Evolutionary conservation across 495 filamentous ascomycete species (phyloP).

Genomic region (Astrocystis sublimbata): DNA sequence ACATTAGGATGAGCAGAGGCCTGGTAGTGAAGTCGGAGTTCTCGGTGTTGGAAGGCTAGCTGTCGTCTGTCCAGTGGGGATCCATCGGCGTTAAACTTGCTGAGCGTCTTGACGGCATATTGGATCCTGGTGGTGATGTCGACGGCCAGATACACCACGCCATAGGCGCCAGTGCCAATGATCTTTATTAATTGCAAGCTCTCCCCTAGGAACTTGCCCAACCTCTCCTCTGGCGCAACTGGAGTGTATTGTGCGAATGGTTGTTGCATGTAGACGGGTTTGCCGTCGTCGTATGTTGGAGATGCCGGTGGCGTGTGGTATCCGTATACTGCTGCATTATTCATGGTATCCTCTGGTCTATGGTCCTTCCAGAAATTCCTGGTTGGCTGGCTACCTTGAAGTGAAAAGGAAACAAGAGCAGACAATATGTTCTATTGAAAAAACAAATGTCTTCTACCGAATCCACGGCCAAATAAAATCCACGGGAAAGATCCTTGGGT

Average conservation of each 20-base stretch:
- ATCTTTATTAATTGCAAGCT: slow-evolving; percentile 81
- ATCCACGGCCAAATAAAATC: slow-evolving; percentile 24
- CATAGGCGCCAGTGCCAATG: slow-evolving; percentile 92
- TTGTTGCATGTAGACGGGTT: slow-evolving; percentile 42
- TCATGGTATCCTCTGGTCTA: slow-evolving; percentile 45
- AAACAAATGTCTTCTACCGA: slow-evolving; percentile 25
- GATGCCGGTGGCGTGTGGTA: slow-evolving; percentile 56
- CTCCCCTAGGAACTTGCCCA: slow-evolving; percentile 81
- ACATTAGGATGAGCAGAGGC: slow-evolving; percentile 90
- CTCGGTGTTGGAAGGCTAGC: slow-evolving; percentile 83
- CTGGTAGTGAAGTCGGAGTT: slow-evolving; percentile 87
- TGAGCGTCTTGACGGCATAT: slow-evolving; percentile 96
- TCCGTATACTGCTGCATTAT: slow-evolving; percentile 55
- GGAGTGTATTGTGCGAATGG: slow-evolving; percentile 45
- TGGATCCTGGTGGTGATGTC: slow-evolving; percentile 78
- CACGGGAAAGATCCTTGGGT: slow-evolving; percentile 35
- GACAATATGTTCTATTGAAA: slow-evolving; percentile 30
- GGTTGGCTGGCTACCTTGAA: slow-evolving; percentile 18
- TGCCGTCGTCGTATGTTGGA: slow-evolving; percentile 47
- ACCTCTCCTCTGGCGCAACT: slow-evolving; percentile 72
- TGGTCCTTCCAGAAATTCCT: slow-evolving; percentile 31
- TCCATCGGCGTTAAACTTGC: slow-evolving; percentile 69
- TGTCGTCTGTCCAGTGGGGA: slow-evolving; percentile 84
- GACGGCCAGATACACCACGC: slow-evolving; percentile 91
- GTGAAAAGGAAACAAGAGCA: slow-evolving; percentile 34